Base-by-base conservation (phyloP, 108 stramenopile genomes). In the Skeletonema grethae region DNA sequence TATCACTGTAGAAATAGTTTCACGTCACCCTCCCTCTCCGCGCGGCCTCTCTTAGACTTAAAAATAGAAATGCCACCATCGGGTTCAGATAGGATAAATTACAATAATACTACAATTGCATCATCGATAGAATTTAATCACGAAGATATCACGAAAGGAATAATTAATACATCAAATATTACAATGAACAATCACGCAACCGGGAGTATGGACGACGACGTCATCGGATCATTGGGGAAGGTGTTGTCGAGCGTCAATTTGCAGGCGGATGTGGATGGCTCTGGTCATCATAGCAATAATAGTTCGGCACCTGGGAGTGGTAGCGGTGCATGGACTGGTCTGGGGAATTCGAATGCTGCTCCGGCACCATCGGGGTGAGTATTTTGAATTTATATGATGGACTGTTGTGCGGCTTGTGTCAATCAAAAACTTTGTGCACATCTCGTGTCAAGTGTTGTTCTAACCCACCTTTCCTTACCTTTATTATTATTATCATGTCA, bases 191-290 rank as follows among this genome's bases (percentile, higher is more conserved):
- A 53, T 22, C 18, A 53, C 50, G 15, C 46, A 48, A 18, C 18
- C 46, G 46, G 46, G 5, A 48, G 18, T 13, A 48, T 53, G 50
- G 50, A 73, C 55, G 48, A 73, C 57, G 72, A 73, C 48, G 72
- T 73, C 50, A 73, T 73, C 24, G 48, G 57, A 34, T 73, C 72
- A 36, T 45, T 73, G 56, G 72, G 72, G 18, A 64, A 73, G 63
- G 72, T 63, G 39, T 64, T 73, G 56, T 63, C 61, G 20, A 55
- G 63, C 57, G 72, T 73, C 31, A 73, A 64, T 46, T 36, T 73
- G 28, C 55, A 46, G 29, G 30, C 59, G 25, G 62, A 72, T 24
- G 71, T 50, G 38, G 43, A 35, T 24, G 34, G n/a, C 25, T 35
- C 24, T 46, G 46, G 15, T 39, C 43, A 31, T 66, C 48, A 38